Evolutionary conservation across 2,329 filamentous ascomycete genomes (phyloP), one percentile per base, ranked within the genome.

Genomic region (Colletotrichum somersetense): DNA sequence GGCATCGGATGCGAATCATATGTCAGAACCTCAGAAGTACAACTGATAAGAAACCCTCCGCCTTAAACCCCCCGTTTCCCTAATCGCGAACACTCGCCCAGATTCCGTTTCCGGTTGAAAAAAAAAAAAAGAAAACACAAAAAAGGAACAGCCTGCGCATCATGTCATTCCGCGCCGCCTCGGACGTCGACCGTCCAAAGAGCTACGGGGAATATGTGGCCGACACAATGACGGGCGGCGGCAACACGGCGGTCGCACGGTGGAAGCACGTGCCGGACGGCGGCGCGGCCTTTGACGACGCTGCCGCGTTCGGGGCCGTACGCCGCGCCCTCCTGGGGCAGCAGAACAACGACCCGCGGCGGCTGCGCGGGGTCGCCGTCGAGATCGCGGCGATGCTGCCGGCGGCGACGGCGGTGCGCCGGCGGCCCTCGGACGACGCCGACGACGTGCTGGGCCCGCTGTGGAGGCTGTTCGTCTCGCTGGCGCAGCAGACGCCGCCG

Each of bases 401-500:
- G 2, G 56, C n/a, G 16, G 26, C 26, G 2, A 67, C 67, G 2
- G 56, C n/a, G 16, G 26, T 3, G 26, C 26, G 26, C 26, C 26
- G 23, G 4, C 61, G 44, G 44, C 1, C 59, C 14, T 58, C 65
- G n/a, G 66, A 65, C 4, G 48, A 62, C 14, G 64, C 1, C 59
- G 69, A 64, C 5, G 48, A 62, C 18, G 64, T 44, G 18, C 23
- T 69, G 12, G 30, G 46, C 20, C 64, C 73, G 26, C 53, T 74
- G 30, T 74, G 72, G 71, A 62, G 57, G 10, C 23, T 74, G n/a
- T 59, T 74, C 38, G 59, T 74, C 42, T 66, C 58, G 4, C 33
- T 74, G 71, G 73, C 73, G 42, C 72, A 72, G 33, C 73, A 74
- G 48, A 74, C 72, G 20, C 65, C 73, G 16, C 53, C 66, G 44